These are phyloP conservation scores for Paraphoma chrysanthemicola DNA, from an alignment of 2,329 filamentous ascomycete genomes.

Conservation along the genomic window DNA sequence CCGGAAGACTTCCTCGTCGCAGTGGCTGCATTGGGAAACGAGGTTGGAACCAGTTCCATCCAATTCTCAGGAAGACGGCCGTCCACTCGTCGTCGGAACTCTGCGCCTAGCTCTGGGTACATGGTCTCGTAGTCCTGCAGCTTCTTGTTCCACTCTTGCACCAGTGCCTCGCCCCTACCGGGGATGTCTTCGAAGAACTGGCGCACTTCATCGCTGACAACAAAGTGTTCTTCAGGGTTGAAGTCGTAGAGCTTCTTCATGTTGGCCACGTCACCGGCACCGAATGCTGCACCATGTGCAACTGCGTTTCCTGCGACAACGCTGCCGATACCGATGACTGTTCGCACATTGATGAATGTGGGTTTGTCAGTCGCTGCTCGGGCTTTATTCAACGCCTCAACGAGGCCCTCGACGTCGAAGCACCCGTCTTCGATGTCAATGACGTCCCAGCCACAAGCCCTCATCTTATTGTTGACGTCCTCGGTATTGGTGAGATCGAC, in stretches of 20 bases:
- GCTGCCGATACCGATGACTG: slow-evolving; percentile 62
- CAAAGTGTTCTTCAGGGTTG: slow-evolving; percentile 57
- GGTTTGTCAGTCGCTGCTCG: slow-evolving; percentile 58
- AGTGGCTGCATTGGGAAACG: slow-evolving; percentile 56
- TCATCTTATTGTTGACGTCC: slow-evolving; percentile 65
- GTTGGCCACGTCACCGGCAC: slow-evolving; percentile 58
- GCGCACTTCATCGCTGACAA: slow-evolving; percentile 55
- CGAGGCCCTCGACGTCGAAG: slow-evolving; percentile 58
- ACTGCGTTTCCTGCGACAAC: slow-evolving; percentile 57
- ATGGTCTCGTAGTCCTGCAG: too few species aligned
- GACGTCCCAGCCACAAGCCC: slow-evolving; percentile 63
- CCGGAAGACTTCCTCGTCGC: slow-evolving; percentile 60
- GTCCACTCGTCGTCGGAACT: too few species aligned
- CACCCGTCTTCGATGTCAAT: slow-evolving; percentile 62
- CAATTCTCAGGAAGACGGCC: too few species aligned
- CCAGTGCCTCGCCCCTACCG: slow-evolving; percentile 55
- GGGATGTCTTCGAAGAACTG: slow-evolving; percentile 60
- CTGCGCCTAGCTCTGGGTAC: too few species aligned
- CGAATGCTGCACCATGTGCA: slow-evolving; percentile 67
- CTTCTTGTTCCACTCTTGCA: too few species aligned
- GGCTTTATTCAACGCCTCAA: slow-evolving; percentile 55
- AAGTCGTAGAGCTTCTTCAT: slow-evolving; percentile 61
- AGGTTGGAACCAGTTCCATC: too few species aligned
- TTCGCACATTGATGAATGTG: slow-evolving; percentile 65
- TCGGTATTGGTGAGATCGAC: slow-evolving; percentile 63